Percentiles rank a stretch among this genome's conserved stretches.
Evolutionary conservation across 176 grass and related monocot species (phyloP).

Genomic region (Oryza nivara): DNA sequence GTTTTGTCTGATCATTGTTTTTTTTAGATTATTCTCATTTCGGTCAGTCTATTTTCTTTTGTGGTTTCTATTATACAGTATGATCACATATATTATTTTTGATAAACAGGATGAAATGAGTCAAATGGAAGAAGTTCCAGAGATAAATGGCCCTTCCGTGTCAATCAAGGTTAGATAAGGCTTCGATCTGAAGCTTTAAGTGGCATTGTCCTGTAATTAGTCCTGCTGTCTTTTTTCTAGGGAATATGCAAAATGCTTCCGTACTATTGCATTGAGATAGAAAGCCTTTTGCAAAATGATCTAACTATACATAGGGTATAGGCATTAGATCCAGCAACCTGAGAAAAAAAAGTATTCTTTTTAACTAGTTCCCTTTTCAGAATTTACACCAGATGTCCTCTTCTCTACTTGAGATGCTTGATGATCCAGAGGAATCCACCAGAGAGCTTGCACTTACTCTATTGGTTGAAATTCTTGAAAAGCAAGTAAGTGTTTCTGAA

Average conservation of each 20-base stretch:
- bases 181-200: constrained; percentile 11
- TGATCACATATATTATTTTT: constrained; percentile 18
- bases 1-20: constrained; percentile 24
- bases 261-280: background rate
- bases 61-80: constrained; percentile 5
- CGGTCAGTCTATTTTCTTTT: background rate
- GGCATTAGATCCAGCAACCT: background rate
- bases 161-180: constrained; percentile 67
- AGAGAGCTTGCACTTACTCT: constrained; percentile 81
- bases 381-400: constrained; percentile 73
- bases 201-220: background rate
- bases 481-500: constrained; percentile 54
- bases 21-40: constrained; percentile 39
- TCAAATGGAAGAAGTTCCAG: constrained; percentile 49
- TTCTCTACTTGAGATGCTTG: constrained; percentile 78
- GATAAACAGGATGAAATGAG: constrained; percentile 42
- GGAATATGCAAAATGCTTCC: background rate
- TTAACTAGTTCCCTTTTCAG: constrained; percentile 36
- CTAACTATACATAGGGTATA: background rate
- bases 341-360: background rate
- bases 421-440: constrained; percentile 65
- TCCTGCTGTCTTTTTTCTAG: background rate
- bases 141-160: constrained; percentile 25
- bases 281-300: no score
- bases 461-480: constrained; percentile 76